phyloP scores from a whole-genome alignment of 768 basidiomycete species.

The Cystobasidium ongulense region DNA sequence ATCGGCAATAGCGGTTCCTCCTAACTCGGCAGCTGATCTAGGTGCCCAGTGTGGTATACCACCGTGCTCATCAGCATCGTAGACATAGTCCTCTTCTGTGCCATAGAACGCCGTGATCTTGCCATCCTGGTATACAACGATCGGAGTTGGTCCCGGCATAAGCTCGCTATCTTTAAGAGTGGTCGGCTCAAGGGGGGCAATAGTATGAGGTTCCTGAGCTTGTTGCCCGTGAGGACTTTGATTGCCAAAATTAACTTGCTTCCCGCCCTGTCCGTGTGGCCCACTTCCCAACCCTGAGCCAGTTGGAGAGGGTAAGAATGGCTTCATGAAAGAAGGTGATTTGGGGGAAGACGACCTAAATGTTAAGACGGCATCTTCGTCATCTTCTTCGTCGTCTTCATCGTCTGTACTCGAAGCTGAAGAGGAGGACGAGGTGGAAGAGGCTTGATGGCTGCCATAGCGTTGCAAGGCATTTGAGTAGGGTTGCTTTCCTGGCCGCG shows the following conservation, averaged over 20 bases:
- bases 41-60: slow-evolving; percentile 5
- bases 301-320: slow-evolving; percentile 1
- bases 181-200: slow-evolving; percentile 68
- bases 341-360: slow-evolving; percentile 39
- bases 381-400: slow-evolving; percentile 29
- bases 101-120: slow-evolving; percentile 27
- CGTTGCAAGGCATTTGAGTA: slow-evolving; percentile 22
- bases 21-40: background rate
- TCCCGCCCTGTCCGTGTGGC: background rate
- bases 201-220: slow-evolving; percentile 53
- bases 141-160: slow-evolving; percentile 44
- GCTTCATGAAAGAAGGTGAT: slow-evolving; percentile 35
- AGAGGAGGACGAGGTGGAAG: slow-evolving; percentile 13
- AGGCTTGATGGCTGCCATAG: background rate
- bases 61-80: slow-evolving; percentile 27
- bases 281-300: background rate
- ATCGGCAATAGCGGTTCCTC: slow-evolving; percentile 1
- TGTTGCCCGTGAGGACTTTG: slow-evolving; percentile 9
- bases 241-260: background rate
- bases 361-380: slow-evolving; percentile 43
- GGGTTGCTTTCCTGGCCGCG: slow-evolving; percentile 1
- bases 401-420: background rate
- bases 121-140: slow-evolving; percentile 41
- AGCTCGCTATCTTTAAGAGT: slow-evolving; percentile 64
- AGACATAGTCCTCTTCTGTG: slow-evolving; percentile 28